These are phyloP conservation scores for Aspergillus homomorphus DNA, from an alignment of 495 filamentous ascomycete species.

Conservation along the genomic window DNA sequence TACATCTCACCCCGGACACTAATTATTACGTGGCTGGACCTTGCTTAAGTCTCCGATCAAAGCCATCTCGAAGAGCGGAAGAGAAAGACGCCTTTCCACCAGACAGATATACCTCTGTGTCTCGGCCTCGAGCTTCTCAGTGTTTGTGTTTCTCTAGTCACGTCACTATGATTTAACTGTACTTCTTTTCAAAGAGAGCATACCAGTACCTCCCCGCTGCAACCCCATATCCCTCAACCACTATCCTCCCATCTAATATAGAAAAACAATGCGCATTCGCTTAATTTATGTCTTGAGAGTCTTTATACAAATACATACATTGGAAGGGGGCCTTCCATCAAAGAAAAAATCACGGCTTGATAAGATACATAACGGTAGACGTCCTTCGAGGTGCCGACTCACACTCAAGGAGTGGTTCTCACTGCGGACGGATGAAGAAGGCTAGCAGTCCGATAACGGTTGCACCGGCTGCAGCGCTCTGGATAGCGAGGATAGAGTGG, in stretches of 20 bases:
- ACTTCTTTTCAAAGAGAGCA: no score
- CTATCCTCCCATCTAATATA: not conserved
- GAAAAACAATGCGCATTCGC: conserved; percentile 6
- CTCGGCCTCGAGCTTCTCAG: no score
- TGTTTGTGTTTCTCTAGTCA: no score
- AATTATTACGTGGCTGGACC: no score
- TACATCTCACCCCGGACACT: no score
- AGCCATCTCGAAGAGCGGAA: no score
- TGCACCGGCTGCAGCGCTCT: conserved; percentile 72
- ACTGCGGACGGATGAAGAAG: conserved; percentile 52
- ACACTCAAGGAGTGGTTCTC: conserved; percentile 15
- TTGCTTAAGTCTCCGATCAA: no score
- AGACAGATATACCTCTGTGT: no score
- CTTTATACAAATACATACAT: not conserved
- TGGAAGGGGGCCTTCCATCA: not conserved
- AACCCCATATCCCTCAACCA: no score
- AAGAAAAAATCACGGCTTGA: not conserved
- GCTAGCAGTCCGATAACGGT: conserved; percentile 58
- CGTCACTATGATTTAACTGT: no score
- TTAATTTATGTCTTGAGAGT: conserved; percentile 8
- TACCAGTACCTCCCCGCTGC: no score
- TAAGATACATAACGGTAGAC: not conserved
- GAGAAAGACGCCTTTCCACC: no score
- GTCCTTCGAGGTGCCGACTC: not conserved
- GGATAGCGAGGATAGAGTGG: conserved; percentile 64